These are phyloP conservation scores for Senna siamea DNA, from an alignment of 306 rosid species.

Conservation along the genomic window DNA sequence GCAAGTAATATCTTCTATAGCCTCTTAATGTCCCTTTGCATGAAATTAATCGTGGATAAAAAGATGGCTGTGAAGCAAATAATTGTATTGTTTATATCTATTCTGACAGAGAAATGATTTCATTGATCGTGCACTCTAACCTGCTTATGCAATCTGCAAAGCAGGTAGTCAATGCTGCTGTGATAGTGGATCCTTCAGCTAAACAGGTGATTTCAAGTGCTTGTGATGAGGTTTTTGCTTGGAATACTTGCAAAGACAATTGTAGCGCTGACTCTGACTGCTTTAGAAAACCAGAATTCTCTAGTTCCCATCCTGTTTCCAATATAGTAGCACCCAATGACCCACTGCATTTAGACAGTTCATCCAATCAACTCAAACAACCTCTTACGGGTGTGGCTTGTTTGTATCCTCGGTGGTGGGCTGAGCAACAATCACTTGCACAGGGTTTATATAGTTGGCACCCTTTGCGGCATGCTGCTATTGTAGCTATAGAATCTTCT, in stretches of 20 bases:
- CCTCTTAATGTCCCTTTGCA: neutral
- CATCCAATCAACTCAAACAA: constrained; percentile 37
- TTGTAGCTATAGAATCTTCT: constrained; percentile 86
- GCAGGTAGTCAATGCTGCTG: constrained; percentile 86
- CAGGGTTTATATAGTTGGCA: constrained; percentile 56
- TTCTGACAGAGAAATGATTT: neutral
- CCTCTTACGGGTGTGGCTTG: constrained; percentile 54
- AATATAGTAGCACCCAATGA: constrained; percentile 40
- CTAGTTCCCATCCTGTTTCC: constrained; percentile 34
- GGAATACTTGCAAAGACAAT: constrained; percentile 46
- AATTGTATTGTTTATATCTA: neutral
- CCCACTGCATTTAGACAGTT: constrained; percentile 30
- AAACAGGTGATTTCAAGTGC: constrained; percentile 71
- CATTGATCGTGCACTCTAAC: neutral
- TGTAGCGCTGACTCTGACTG: constrained; percentile 35
- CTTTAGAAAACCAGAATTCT: constrained; percentile 39
- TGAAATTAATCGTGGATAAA: neutral
- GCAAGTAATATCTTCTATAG: neutral
- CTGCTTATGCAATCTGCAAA: neutral
- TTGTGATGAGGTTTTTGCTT: constrained; percentile 60
- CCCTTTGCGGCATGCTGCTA: constrained; percentile 85
- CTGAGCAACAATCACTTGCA: constrained; percentile 49
- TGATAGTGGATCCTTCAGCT: constrained; percentile 85
- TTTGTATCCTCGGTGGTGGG: constrained; percentile 75
- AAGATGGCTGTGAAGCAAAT: neutral